Base-by-base conservation (phyloP, 306 rosid genomes). In the Lupinus albus region DNA sequence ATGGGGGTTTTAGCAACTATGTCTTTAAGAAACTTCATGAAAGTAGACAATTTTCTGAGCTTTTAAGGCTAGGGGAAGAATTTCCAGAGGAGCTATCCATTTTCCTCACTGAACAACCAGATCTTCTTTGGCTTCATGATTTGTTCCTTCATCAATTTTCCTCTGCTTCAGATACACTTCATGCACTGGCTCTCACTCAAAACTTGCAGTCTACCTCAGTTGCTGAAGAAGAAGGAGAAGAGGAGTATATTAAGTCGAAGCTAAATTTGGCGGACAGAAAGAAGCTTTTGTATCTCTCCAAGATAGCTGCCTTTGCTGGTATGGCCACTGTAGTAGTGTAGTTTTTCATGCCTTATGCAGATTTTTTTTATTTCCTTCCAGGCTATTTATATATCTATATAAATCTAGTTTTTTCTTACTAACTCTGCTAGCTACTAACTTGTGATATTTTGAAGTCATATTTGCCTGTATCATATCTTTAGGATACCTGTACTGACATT, bases 111-210 rank as follows among this genome's bases (percentile, higher is more conserved):
- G 92, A 84, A 71, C 94, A 88, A 65, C 86, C 79, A 25, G 94
- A 84, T 84, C 96, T 93, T 75, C 80, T 88, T 53, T 93, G 98
- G 98, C 97, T 93, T 79, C 98, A 93, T 70, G 90, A 89, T 77
- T 67, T 93, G 83, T 89, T 84, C 73, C 97, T 93, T 72, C 88
- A 86, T 73, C 96, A 86, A 48, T 93, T 87, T 82, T 82, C 82
- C 48, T 74, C 89, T 56, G 98, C 97, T 76, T 89, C 98, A 11
- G 94, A 93, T 62, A 89, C 86, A 59, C 97, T 93, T 68, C 97
- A 93, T 83, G 70, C 11, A 32, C 78, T 88, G 76, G 91, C 98
- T 77, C 94, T 89, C 68, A 64, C 89, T 68, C 89, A 82, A 86
- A 77, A 74, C 58, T 79, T 83, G 35, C 79, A 39, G 42, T 70